These are phyloP conservation scores for Cercospora zeina DNA, from an alignment of 2,329 filamentous ascomycete species.

Conservation along the genomic window DNA sequence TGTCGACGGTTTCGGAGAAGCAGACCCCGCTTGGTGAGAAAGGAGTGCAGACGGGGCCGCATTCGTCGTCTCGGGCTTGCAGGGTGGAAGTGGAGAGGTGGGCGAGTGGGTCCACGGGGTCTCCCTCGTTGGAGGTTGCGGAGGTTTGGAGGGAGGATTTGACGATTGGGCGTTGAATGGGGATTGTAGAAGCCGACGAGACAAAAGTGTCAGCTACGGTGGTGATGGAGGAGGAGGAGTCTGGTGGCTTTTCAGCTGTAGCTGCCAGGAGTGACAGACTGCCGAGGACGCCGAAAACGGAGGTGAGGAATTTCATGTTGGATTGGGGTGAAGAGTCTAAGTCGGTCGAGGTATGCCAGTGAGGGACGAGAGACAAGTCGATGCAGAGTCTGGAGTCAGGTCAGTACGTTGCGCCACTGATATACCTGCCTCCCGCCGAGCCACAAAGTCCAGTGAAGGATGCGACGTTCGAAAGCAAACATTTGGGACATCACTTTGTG, in stretches of 20 bases:
- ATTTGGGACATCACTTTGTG: background rate
- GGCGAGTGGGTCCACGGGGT: background rate
- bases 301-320: background rate
- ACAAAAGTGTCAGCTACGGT: background rate
- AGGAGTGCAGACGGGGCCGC: background rate
- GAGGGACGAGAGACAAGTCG: background rate
- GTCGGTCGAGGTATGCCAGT: background rate
- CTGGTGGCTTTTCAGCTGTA: background rate
- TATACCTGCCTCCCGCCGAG: slow-evolving; percentile 1
- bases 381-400: background rate
- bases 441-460: background rate
- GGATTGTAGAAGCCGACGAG: background rate
- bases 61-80: background rate
- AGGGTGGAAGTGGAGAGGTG: background rate
- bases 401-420: background rate
- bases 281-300: background rate
- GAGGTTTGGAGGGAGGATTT: background rate
- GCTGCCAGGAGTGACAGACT: background rate
- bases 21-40: background rate
- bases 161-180: background rate
- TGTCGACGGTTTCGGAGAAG: too few species aligned
- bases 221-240: background rate
- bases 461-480: background rate
- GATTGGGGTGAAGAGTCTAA: background rate
- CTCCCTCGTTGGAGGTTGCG: background rate